Conservation (phyloP, 768 basidiomycete genomes). For the Pisolithus sp. region DNA sequence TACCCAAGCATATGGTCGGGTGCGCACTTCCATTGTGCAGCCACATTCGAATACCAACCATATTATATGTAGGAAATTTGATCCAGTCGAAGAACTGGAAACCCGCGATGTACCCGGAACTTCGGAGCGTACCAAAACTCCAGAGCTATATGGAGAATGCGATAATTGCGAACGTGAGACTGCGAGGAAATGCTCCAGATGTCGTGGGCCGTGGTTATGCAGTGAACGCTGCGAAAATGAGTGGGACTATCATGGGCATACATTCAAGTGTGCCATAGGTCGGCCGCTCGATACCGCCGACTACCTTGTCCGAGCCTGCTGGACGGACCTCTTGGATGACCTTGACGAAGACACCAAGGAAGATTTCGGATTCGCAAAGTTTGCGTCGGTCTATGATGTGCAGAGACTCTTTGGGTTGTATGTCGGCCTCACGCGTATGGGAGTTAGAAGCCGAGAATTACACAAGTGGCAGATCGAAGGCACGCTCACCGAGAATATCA, state of each 20-base stretch:
- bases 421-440: slow-evolving; percentile 19
- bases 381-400: slow-evolving; percentile 7
- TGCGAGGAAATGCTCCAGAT: background rate
- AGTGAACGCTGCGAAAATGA: background rate
- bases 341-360: slow-evolving; percentile 21
- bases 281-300: slow-evolving; percentile 2
- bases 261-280: background rate
- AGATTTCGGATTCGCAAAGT: slow-evolving; percentile 30
- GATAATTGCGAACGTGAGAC: background rate
- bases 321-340: slow-evolving; percentile 13
- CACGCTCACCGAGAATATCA: slow-evolving; percentile 28
- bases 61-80: background rate
- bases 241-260: background rate
- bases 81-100: background rate
- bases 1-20: background rate
- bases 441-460: slow-evolving; percentile 18
- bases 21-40: background rate
- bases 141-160: background rate
- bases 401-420: slow-evolving; percentile 27
- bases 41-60: background rate
- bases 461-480: slow-evolving; percentile 28
- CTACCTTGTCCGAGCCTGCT: background rate
- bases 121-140: background rate
- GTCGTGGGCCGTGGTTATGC: background rate
- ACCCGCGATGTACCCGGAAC: too few relatives aligned